A percentile compares a stretch with the other conserved stretches of the same genome.
Evolutionary conservation across 345 rosid species (phyloP).

Genomic region (Rubroshorea leprosula): DNA sequence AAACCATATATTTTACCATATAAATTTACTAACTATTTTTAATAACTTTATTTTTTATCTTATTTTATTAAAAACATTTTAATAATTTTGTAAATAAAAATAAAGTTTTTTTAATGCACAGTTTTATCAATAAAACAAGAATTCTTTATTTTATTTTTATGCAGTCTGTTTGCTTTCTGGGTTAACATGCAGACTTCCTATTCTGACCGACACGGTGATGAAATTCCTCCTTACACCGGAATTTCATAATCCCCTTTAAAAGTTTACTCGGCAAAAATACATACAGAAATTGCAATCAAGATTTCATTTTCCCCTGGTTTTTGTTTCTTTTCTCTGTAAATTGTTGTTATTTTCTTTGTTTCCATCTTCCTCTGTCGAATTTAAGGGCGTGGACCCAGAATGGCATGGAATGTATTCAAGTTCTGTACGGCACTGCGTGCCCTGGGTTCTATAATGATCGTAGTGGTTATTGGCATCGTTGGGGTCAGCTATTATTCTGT

Average conservation of each 20-base stretch:
- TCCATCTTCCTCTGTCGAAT: neutral
- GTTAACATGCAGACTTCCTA: neutral
- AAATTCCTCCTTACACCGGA: slow-evolving; percentile 10
- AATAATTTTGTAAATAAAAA: too few relatives aligned
- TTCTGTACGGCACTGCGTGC: slow-evolving; percentile 78
- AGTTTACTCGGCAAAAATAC: neutral
- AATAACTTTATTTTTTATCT: too few relatives aligned
- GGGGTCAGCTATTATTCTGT: slow-evolving; percentile 63
- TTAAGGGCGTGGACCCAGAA: slow-evolving; percentile 12
- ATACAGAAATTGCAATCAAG: neutral
- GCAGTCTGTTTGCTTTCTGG: neutral
- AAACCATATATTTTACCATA: too few relatives aligned
- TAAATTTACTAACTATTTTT: too few relatives aligned
- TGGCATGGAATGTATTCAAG: slow-evolving; percentile 82
- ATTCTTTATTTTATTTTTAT: too few relatives aligned
- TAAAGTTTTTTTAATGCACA: too few relatives aligned
- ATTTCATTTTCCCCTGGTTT: neutral
- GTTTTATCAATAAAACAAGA: too few relatives aligned
- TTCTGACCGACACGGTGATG: slow-evolving; percentile 3
- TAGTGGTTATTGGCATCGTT: slow-evolving; percentile 48
- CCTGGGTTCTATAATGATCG: slow-evolving; percentile 70
- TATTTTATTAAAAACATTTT: too few relatives aligned
- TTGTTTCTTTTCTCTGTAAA: neutral
- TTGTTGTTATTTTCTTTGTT: too few relatives aligned
- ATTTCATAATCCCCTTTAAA: slow-evolving; percentile 1